These are phyloP conservation scores for Microbotryum violaceum DNA, from an alignment of 1,284 basidiomycete species.

Conservation along the genomic window DNA sequence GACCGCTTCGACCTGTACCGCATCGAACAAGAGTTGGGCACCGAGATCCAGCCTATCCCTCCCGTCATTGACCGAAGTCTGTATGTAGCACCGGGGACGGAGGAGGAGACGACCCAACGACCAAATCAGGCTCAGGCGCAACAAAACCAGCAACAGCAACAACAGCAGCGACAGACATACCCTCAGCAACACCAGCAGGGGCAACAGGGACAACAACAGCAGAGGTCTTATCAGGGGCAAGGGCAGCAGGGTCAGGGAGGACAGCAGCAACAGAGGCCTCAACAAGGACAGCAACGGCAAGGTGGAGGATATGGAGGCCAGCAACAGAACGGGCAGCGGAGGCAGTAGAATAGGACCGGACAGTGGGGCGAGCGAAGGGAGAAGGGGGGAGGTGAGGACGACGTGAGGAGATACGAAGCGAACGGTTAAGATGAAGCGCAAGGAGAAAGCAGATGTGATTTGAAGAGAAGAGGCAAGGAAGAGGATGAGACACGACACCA, in stretches of 20 bases:
- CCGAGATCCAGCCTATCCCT: conserved; percentile 95
- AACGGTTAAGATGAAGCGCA: neutral
- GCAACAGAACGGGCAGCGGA: conserved; percentile 3
- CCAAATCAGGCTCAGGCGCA: neutral
- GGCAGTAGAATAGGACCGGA: neutral
- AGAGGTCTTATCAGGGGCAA: neutral
- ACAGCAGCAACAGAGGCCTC: conserved; percentile 2
- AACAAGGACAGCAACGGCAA: neutral
- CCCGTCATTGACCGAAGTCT: conserved; percentile 45
- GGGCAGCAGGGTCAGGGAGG: neutral
- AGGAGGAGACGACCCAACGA: conserved; percentile 19
- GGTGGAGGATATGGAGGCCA: neutral
- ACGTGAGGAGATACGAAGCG: neutral
- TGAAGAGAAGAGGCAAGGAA: neutral
- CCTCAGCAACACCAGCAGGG: conserved; percentile 4
- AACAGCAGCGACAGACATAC: conserved; percentile 8
- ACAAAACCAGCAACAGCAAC: neutral
- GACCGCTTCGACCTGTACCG: conserved; percentile 95
- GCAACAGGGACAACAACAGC: neutral
- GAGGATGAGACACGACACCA: neutral
- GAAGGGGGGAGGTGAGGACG: neutral
- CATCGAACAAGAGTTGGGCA: conserved; percentile 96
- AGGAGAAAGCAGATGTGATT: neutral
- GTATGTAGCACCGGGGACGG: conserved; percentile 30
- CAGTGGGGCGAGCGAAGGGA: neutral